phyloP scores from a whole-genome alignment of 148 eudicot genomes.

The Euryodendron excelsum region DNA sequence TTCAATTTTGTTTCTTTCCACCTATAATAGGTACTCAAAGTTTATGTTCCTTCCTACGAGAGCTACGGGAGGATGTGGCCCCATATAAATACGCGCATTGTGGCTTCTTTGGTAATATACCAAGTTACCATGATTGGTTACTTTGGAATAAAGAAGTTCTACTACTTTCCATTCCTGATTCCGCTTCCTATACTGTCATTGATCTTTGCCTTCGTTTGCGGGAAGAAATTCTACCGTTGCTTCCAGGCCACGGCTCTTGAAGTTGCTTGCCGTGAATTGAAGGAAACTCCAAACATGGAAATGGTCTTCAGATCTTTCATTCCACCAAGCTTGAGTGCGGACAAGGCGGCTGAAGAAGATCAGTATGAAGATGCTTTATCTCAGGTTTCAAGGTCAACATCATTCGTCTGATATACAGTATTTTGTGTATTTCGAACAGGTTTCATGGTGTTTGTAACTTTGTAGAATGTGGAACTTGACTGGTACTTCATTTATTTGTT shows the following conservation, averaged over 20 bases:
- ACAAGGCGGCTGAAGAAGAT: constrained; percentile 50
- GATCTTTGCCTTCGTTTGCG: constrained; percentile 50
- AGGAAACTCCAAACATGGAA: constrained; percentile 70
- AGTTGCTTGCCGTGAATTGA: constrained; percentile 47
- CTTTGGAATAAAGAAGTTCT: constrained; percentile 48
- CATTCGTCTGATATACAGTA: constrained; percentile 32
- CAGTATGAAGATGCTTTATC: constrained; percentile 54
- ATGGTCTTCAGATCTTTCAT: constrained; percentile 48
- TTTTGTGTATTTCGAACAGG: constrained; percentile 11
- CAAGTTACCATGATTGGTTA: constrained; percentile 81
- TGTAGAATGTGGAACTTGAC: background rate
- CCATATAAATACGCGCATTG: constrained; percentile 61
- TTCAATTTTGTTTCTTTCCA: background rate
- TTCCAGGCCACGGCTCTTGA: constrained; percentile 74
- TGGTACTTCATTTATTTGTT: background rate
- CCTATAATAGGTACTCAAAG: constrained; percentile 61
- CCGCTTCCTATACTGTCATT: constrained; percentile 57
- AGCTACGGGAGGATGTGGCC: constrained; percentile 97
- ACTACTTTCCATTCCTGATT: constrained; percentile 36
- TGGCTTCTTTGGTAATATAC: constrained; percentile 63
- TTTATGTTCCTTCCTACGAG: constrained; percentile 72
- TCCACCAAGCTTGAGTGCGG: constrained; percentile 58
- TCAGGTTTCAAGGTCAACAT: constrained; percentile 29
- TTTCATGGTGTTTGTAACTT: background rate
- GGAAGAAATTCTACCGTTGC: constrained; percentile 60